A percentile compares a stretch with the other conserved stretches of the same genome.
phyloP scores from a whole-genome alignment of 2,329 filamentous ascomycete genomes.

The Helminthosporium solani region DNA sequence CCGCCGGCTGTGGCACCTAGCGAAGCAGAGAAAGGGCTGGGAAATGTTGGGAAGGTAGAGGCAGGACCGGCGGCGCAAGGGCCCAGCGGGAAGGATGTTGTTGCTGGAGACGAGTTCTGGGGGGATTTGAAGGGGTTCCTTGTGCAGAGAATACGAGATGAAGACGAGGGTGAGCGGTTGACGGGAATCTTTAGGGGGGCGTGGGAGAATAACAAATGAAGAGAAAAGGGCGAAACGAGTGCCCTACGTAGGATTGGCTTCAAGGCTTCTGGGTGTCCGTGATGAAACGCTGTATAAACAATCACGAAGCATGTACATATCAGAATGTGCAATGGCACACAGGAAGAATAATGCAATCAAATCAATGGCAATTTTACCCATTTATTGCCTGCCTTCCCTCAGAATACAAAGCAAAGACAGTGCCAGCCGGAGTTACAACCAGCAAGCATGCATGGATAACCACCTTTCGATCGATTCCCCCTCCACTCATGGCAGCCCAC shows the following conservation, averaged over 20 bases:
- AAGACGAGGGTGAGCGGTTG: conserved; percentile 63
- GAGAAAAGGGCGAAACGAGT: background rate
- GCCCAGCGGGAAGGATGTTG: conserved; percentile 58
- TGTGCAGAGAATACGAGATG: conserved; percentile 74
- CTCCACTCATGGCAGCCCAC: conserved; percentile 9
- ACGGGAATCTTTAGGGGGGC: conserved; percentile 67
- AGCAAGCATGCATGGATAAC: background rate
- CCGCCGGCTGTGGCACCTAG: conserved; percentile 54
- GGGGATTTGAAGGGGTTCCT: conserved; percentile 78
- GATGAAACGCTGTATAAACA: background rate
- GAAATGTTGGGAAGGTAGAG: conserved; percentile 11
- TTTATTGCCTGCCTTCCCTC: conserved; percentile 10
- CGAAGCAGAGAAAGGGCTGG: conserved; percentile 50
- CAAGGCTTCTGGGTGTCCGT: background rate
- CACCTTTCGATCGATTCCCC: background rate
- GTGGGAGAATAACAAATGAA: conserved; percentile 56
- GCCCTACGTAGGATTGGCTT: background rate
- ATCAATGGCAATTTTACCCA: conserved; percentile 26
- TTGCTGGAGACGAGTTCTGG: conserved; percentile 81
- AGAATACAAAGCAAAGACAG: background rate
- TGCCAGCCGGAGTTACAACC: background rate
- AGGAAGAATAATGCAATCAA: conserved; percentile 6
- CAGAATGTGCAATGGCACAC: background rate
- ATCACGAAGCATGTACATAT: conserved; percentile 1
- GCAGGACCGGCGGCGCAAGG: conserved; percentile 48